Conservation (phyloP, 495 filamentous ascomycete genomes). For the Apiosordaria backusii region DNA sequence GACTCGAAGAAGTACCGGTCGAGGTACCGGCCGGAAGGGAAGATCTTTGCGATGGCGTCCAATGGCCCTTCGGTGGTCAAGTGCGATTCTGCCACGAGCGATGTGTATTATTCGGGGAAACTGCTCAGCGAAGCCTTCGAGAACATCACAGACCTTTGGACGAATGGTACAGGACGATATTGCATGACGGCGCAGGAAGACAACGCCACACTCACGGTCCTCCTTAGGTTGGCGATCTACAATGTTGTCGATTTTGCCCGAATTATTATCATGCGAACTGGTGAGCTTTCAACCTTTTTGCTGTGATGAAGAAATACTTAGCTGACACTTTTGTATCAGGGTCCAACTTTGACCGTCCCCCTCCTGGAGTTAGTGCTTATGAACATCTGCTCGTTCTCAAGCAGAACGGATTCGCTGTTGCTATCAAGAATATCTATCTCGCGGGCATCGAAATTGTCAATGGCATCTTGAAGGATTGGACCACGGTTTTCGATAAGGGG, state of each 20-base stretch:
- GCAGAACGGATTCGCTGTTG: conserved; percentile 56
- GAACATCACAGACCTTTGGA: conserved; percentile 60
- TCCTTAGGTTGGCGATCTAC: conserved; percentile 55
- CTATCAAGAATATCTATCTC: conserved; percentile 62
- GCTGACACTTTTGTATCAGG: conserved; percentile 28
- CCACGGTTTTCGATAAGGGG: conserved; percentile 54
- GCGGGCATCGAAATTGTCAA: conserved; percentile 65
- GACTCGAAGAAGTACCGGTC: conserved; percentile 56
- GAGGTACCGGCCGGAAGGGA: conserved; percentile 45
- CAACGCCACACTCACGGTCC: conserved; percentile 64
- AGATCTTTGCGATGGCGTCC: conserved; percentile 50
- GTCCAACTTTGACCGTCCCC: conserved; percentile 68
- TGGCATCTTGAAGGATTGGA: conserved; percentile 62
- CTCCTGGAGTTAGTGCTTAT: conserved; percentile 50
- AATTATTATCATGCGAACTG: conserved; percentile 69
- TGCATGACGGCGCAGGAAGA: conserved; percentile 74
- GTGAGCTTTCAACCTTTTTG: conserved; percentile 12
- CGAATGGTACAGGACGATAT: conserved; percentile 65
- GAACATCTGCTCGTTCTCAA: conserved; percentile 57
- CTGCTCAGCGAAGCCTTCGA: conserved; percentile 61
- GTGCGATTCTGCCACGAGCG: conserved; percentile 66
- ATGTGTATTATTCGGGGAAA: conserved; percentile 67
- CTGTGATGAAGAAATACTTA: neutral
- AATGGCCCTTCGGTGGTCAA: conserved; percentile 55
- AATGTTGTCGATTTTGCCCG: conserved; percentile 62